Evolutionary conservation across 345 rosid species (phyloP), one percentile per base, ranked within the genome.

Genomic region (Rhodamnia rubescens): DNA sequence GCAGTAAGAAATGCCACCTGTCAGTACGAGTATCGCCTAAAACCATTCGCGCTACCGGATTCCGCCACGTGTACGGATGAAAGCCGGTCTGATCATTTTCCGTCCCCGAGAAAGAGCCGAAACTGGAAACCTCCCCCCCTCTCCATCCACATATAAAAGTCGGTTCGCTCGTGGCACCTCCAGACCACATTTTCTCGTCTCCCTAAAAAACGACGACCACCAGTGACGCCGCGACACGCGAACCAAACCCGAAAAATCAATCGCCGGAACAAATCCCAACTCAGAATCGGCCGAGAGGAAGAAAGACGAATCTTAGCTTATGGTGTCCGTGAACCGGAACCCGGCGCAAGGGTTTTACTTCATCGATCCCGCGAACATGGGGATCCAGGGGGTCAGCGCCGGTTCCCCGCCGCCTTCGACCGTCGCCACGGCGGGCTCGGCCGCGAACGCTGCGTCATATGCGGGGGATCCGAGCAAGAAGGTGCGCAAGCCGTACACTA

Each of bases 401-500:
- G 84, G 78, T 10, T 36, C 89, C 24, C 69, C 80, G 29, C 83
- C 81, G 61, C 6, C 86, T 42, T 7, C 87, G 10, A 20, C 85
- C 42, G 74, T 3, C 74, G 57, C 83, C 26, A 83, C 57, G 58
- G 24, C 64, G 14, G 53, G 3, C 57, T 18, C 56, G 75, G 59
- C 51, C 36, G 64, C 59, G 64, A 87, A 82, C 82, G n/a, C 91
- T 53, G 56, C 85, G 86, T 52, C 91, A 53, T 89, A 82, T 85
- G 29, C 86, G 80, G 98, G 94, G 84, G 98, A 94, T 87, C 85
- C 84, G 74, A 85, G 80, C 87, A 92, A 90, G 98, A 97, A 95
- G 93, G 90, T 94, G 58, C 92, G 99, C 84, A 97, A 97, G 91
- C 98, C 98, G 3, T 97, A 97, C 89, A 97, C 98, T 2, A 94